These are phyloP conservation scores for Amanita inopinata DNA, from an alignment of 768 basidiomycete genomes.

Conservation along the genomic window DNA sequence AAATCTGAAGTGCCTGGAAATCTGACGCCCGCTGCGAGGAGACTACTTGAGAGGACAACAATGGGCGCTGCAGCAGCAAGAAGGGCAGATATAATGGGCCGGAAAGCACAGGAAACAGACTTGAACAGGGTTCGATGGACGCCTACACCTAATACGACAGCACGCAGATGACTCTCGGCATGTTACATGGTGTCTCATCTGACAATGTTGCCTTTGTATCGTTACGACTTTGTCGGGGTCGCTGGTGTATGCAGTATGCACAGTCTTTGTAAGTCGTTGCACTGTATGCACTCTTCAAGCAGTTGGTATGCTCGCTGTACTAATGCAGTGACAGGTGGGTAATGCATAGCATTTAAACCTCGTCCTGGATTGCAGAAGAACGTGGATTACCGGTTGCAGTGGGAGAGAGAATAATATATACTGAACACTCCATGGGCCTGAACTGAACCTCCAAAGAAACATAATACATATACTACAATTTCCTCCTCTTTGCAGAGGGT, in stretches of 20 bases:
- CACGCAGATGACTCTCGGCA: conserved; percentile 22
- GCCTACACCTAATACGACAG: conserved; percentile 46
- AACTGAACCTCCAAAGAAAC: not conserved
- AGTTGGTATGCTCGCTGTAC: too few species aligned
- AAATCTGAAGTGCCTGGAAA: conserved; percentile 62
- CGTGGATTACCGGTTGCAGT: too few species aligned
- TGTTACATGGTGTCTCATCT: not conserved
- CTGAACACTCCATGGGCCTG: too few species aligned
- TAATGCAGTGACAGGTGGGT: too few species aligned
- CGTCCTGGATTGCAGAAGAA: too few species aligned
- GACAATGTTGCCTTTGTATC: too few species aligned
- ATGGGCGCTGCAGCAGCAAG: conserved; percentile 52
- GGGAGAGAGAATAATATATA: too few species aligned
- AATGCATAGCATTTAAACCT: too few species aligned
- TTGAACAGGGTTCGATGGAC: conserved; percentile 68
- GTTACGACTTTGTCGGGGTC: too few species aligned
- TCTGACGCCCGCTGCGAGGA: conserved; percentile 79
- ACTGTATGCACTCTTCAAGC: too few species aligned
- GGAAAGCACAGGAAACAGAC: conserved; percentile 46
- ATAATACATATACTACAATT: conserved; percentile 7
- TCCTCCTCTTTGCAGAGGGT: conserved; percentile 10
- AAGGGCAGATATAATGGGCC: conserved; percentile 46
- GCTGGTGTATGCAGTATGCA: too few species aligned
- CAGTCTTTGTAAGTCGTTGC: too few species aligned
- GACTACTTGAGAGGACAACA: conserved; percentile 65